Base-by-base conservation (phyloP, 176 grass and related monocot species). In the Calamus simplicifolius region DNA sequence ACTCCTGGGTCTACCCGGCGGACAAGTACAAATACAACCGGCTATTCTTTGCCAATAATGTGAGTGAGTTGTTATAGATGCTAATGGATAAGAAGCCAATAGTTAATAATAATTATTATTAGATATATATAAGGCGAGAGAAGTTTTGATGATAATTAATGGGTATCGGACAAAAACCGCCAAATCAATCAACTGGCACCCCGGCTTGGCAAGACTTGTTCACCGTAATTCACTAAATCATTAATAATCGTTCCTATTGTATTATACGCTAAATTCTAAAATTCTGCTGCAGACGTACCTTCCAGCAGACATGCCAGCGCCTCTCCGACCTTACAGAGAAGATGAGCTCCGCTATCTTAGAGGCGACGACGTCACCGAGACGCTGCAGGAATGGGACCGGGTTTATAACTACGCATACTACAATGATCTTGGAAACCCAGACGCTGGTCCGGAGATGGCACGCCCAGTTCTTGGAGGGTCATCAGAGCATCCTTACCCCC, bases 21-120 rank as follows among this genome's bases (percentile, higher is more conserved):
- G 56, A 0, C 29, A 85, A 62, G 5, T 85, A 80, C 72, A 5
- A 5, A 4, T 89, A 95, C 60, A 61, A 51, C 63, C 81, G 89
- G 1, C 27, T 89, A 55, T 89, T 95, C 81, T 95, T 95, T 48
- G 52, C 78, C 25, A 95, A 95, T 56, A 77, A 85, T 12, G 89
- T 88, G 38, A 54, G 74, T 74, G 21, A 13, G 35, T 43, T 10
- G 3, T 13, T 0, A 3, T 2, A 12, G 6, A 13, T 3, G 8
- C 0, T 13, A 3, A 10, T 12, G 35, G 35, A 13, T 10, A 2
- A 12, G 7, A 2, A 38, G 10, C 31, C 2, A 7, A 12, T 43
- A 13, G 3, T 43, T 2, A 43, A 3, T 43, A 43, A 13, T 10
- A 43, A 23, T 23, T 23, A 23, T 23, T 23, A 23, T 23, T 23